phyloP scores from a whole-genome alignment of 2,329 filamentous ascomycete genomes.

The Didymella glomerata region DNA sequence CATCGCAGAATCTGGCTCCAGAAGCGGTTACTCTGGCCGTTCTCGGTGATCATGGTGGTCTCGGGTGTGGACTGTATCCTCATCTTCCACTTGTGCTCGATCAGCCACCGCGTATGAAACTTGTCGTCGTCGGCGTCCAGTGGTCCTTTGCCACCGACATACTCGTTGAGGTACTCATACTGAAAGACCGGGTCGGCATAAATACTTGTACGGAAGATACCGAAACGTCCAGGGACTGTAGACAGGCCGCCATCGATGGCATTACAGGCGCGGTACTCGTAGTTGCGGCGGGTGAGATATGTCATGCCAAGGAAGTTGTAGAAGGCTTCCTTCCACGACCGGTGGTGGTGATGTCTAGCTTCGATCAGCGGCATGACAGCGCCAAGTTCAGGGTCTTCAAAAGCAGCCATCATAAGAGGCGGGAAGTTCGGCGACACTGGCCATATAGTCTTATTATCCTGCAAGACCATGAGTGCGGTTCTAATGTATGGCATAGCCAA shows the following conservation, averaged over 20 bases:
- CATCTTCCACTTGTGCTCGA: neutral
- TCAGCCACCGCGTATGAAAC: constrained; percentile 1
- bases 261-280: constrained; percentile 1
- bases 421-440: neutral
- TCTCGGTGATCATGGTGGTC: constrained; percentile 53
- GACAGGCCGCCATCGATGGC: constrained; percentile 2
- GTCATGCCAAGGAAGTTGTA: neutral
- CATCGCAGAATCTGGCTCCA: neutral
- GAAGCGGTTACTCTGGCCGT: neutral
- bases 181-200: neutral
- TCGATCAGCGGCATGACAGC: neutral
- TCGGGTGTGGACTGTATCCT: constrained; percentile 38
- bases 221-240: neutral
- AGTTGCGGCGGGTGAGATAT: neutral
- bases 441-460: neutral
- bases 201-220: neutral
- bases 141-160: neutral
- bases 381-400: neutral
- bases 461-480: neutral
- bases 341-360: neutral
- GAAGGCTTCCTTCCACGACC: neutral
- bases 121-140: constrained; percentile 5
- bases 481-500: neutral
- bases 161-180: neutral
- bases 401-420: neutral